These are phyloP conservation scores for Botrytis porri DNA, from an alignment of 2,329 filamentous ascomycete species.

Conservation along the genomic window DNA sequence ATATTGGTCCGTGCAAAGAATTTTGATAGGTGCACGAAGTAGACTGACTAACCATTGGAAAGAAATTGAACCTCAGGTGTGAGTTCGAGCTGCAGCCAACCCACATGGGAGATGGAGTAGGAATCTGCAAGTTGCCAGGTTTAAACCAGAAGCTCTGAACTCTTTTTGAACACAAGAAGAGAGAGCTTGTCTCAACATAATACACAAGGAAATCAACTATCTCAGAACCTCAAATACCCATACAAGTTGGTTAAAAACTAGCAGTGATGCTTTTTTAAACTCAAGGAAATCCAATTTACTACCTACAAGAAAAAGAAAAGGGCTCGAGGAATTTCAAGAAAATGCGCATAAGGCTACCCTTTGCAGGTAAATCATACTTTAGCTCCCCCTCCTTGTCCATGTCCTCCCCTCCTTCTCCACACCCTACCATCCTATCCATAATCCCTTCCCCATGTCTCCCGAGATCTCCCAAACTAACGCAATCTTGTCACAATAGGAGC, in stretches of 20 bases:
- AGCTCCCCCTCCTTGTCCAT: constrained; percentile 8
- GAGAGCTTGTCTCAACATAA: constrained; percentile 7
- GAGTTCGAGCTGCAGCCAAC: constrained; percentile 9
- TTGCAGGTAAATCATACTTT: constrained; percentile 67
- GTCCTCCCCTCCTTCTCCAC: constrained; percentile 16
- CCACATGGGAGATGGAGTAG: constrained; percentile 14
- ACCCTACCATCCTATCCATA: not conserved
- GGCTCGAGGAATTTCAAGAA: constrained; percentile 23
- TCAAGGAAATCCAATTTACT: not conserved
- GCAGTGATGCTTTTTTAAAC: constrained; percentile 14
- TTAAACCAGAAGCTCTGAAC: constrained; percentile 18
- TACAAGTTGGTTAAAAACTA: not conserved
- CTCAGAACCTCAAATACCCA: not conserved
- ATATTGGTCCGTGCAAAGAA: constrained; percentile 4
- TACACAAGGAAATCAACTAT: not conserved
- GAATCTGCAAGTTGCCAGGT: constrained; percentile 12
- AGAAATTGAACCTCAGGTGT: constrained; percentile 6
- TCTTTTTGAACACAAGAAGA: constrained; percentile 8
- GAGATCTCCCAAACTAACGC: constrained; percentile 19
- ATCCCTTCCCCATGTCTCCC: not conserved
- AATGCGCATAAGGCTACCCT: constrained; percentile 86
- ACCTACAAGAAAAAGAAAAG: not conserved
- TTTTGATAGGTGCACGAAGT: constrained; percentile 11
- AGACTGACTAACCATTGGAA: not conserved
- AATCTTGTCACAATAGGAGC: constrained; percentile 49